Conservation (phyloP, 2,329 filamentous ascomycete species). For the Claviceps quebecensis region DNA sequence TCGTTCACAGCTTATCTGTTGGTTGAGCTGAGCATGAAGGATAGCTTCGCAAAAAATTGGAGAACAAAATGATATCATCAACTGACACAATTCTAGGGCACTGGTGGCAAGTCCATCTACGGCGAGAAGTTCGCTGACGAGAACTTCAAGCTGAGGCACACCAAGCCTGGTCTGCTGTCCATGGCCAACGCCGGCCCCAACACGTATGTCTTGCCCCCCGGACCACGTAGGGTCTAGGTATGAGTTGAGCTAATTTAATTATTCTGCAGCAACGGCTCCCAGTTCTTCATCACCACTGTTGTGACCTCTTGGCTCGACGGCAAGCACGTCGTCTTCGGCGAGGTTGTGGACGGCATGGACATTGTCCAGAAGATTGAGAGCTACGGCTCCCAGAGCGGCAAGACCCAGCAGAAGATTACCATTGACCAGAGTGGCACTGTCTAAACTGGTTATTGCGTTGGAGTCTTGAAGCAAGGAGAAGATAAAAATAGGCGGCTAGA, state of each 20-base stretch:
- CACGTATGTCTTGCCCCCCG: conserved; percentile 7
- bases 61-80: too few relatives aligned
- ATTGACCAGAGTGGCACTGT: conserved; percentile 39
- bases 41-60: too few relatives aligned
- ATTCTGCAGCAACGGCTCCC: conserved; percentile 69
- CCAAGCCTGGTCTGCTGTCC: conserved; percentile 9
- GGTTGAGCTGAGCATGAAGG: too few relatives aligned
- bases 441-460: conserved; percentile 18
- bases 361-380: conserved; percentile 49
- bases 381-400: conserved; percentile 34
- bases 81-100: conserved; percentile 5
- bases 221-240: conserved; percentile 8
- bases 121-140: conserved; percentile 10
- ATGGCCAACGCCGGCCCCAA: conserved; percentile 12
- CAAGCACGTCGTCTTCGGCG: conserved; percentile 75
- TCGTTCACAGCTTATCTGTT: too few relatives aligned
- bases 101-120: conserved; percentile 11
- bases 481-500: not conserved
- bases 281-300: conserved; percentile 96
- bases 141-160: conserved; percentile 11
- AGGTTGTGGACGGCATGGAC: conserved; percentile 41
- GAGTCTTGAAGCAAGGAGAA: not conserved
- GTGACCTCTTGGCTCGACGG: conserved; percentile 74
- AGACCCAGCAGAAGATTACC: conserved; percentile 42
- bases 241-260: not conserved